Base-by-base conservation (phyloP, 2,329 filamentous ascomycete genomes). In the Colletotrichum filicis region DNA sequence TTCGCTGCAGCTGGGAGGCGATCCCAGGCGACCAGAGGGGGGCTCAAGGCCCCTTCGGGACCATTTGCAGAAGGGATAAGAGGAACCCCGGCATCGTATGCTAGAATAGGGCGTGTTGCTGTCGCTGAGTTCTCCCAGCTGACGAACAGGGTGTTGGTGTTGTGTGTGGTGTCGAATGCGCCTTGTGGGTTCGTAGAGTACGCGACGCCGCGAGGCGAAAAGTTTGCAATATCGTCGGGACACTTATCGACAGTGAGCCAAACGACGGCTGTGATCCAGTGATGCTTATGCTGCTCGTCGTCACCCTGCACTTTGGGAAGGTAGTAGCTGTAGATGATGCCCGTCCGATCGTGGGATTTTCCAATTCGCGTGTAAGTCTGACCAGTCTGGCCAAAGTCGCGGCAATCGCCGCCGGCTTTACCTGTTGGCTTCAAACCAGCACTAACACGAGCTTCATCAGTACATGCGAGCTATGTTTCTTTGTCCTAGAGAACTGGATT, bases 401-500 rank as follows among this genome's bases (percentile, higher is more conserved):
- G 42, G 4, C 19, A 49, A 7, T 49, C 19, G 2, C 42, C 42
- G 42, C 42, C 42, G 19, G 8, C 3, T 9, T n/a, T 49, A 9
- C 42, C 42, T n/a, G 42, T 49, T n/a, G 42, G 42, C 42, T 49
- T 49, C 19, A 49, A 49, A 3, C 42, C 42, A 49, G 42, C 42
- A 8, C 42, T 49, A 22, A 0, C 8, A 49, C 19, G 19, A 49
- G 19, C 19, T 9, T n/a, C 8, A 1, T 49, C 19, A n/a, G 42
- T n/a, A 49, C 0, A 22, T 49, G 1, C 32, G 4, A 35, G 0
- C 11, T 12, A 35, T 35, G 32, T 35, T 0, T 1, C 32, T 35
- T 35, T 1, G 32, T 0, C 1, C 32, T 32, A 0, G 3, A 32
- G 32, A 32, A 0, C 5, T 12, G 32, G 3, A 35, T 35, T 0